Evolutionary conservation across 192 early-diverging fungal species (phyloP), one percentile per base, ranked within the genome.

Genomic region (Podila horticola): DNA sequence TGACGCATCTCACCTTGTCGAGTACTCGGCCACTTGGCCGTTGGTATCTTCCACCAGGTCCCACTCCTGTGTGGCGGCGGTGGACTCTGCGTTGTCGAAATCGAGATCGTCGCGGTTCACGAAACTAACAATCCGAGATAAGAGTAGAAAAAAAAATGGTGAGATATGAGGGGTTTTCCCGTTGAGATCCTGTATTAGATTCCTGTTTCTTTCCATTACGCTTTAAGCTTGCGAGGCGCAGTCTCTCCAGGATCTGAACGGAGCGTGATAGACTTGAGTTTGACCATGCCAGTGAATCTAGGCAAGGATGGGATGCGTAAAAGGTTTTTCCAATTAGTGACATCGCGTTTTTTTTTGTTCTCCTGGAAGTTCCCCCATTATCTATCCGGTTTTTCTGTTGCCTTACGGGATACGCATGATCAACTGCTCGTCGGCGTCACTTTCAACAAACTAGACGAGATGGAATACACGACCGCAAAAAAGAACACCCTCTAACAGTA

Each of bases 51-150:
- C 85, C 7, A 94, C 88, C 55, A 98, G 86, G 31, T 92, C 91
- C 92, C 94, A 96, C 81, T 93, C 89, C 85, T 98, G 97, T 11
- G 92, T 91, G 6, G 92, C 79, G n/a, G 59, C 64, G 17, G 89
- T 89, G 22, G 84, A 82, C 6, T 94, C 93, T 6, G 92, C 93
- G 17, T 84, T 90, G 61, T 94, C 93, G 84, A 99, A 99, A 83
- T 99, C 97, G 64, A 99, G 67, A 74, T 95, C 92, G 20, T 96
- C 95, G 17, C 89, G 83, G 86, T 99, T 99, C 64, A 95, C 90
- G 76, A 93, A 96, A 22, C 93, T 94, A 74, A 12, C 5, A n/a
- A 61, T 45, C 19, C 10, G 8, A 71, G 29, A 41, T 13, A 20
- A 20, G 5, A 19, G 7, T 34, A 20, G 4, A 22, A 58, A 58